These are phyloP conservation scores for Xylaria hypoxylon DNA, from an alignment of 2,329 filamentous ascomycete genomes.

Conservation along the genomic window DNA sequence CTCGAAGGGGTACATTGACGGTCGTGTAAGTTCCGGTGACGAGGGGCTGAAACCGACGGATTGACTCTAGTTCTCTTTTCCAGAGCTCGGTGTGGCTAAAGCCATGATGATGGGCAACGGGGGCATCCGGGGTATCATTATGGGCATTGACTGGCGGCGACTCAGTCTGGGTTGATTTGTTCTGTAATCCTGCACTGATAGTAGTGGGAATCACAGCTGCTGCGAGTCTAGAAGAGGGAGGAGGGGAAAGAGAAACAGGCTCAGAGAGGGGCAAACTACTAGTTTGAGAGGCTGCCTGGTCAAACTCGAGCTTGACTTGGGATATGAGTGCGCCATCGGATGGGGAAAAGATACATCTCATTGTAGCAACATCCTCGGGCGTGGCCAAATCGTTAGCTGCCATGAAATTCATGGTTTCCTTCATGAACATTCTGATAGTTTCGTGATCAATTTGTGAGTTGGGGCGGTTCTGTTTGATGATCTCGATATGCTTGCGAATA, in stretches of 20 bases:
- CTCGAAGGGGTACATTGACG: conserved; percentile 26
- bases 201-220: neutral
- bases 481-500: conserved; percentile 1
- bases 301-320: neutral
- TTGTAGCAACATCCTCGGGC: neutral
- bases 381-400: neutral
- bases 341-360: conserved; percentile 4
- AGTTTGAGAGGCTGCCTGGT: neutral
- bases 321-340: neutral
- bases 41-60: conserved; percentile 30
- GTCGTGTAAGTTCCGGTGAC: neutral
- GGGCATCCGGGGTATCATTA: neutral
- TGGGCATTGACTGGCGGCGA: neutral
- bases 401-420: neutral
- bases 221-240: no score
- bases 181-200: neutral
- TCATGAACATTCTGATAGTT: neutral
- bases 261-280: neutral
- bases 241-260: neutral
- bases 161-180: conserved; percentile 23
- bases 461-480: conserved; percentile 8
- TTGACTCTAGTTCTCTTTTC: conserved; percentile 29
- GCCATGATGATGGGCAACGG: neutral
- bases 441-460: neutral
- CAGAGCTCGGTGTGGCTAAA: conserved; percentile 25